These are phyloP conservation scores for Myxozyma nipponensis DNA, from an alignment of 805 yeast genomes.

Conservation along the genomic window DNA sequence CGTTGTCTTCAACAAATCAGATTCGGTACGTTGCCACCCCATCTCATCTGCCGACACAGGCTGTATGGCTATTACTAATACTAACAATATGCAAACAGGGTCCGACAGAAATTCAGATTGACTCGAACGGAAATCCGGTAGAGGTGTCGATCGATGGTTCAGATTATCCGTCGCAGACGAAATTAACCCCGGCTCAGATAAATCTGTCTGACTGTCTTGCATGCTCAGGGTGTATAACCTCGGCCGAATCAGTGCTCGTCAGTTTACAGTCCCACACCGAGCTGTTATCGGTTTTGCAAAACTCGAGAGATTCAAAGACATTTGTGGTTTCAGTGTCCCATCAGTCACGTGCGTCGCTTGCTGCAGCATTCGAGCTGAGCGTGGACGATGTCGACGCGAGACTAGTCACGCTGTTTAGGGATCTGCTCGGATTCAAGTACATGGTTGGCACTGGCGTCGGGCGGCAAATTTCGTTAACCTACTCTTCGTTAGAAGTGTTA, in stretches of 20 bases:
- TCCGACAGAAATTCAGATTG: constrained; percentile 53
- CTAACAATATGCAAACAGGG: constrained; percentile 35
- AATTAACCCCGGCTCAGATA: constrained; percentile 74
- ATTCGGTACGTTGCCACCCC: neutral
- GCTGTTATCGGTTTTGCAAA: constrained; percentile 41
- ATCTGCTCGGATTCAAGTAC: constrained; percentile 62
- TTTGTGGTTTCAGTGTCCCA: constrained; percentile 81
- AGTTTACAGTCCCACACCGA: constrained; percentile 87
- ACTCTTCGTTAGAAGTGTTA: constrained; percentile 43
- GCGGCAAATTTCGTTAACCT: constrained; percentile 57
- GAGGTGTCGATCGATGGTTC: constrained; percentile 57
- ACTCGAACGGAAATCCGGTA: constrained; percentile 54
- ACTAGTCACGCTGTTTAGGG: constrained; percentile 54
- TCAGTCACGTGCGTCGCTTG: constrained; percentile 78
- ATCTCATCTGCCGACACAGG: neutral
- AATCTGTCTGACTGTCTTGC: constrained; percentile 91
- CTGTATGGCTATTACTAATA: constrained; percentile 13
- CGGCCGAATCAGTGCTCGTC: constrained; percentile 91
- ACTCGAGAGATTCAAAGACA: neutral
- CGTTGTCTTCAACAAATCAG: constrained; percentile 42
- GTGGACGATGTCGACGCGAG: constrained; percentile 59
- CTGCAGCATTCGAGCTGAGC: constrained; percentile 56
- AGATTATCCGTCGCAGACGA: constrained; percentile 25
- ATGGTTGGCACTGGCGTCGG: constrained; percentile 86
- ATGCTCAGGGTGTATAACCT: constrained; percentile 94